phyloP scores from a whole-genome alignment of 371 early-diverging fungal species.

The Massospora cicadina region DNA sequence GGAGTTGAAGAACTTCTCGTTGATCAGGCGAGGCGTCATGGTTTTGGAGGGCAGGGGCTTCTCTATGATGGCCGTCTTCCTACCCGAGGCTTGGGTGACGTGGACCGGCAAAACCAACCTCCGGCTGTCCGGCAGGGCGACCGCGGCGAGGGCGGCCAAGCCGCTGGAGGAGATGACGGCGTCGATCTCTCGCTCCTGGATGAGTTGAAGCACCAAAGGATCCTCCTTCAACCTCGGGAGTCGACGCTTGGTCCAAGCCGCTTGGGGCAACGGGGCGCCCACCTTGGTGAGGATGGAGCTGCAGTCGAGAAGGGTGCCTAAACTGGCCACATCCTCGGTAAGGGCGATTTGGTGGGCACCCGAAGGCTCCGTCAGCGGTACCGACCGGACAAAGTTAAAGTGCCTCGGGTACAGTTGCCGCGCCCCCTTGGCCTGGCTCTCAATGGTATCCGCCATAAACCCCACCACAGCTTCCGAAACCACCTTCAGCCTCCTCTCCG shows the following conservation, averaged over 20 bases:
- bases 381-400: not conserved
- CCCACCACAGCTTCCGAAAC: not conserved
- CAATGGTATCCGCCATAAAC: not conserved
- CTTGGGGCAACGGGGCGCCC: not conserved
- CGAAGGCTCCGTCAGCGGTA: not conserved
- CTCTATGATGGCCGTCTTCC: not conserved
- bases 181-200: not conserved
- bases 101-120: not conserved
- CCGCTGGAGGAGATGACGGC: not conserved
- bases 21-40: not conserved
- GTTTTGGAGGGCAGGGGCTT: not conserved
- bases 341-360: not conserved
- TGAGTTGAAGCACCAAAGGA: not conserved
- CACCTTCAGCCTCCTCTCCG: not conserved
- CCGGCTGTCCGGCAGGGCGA: not conserved
- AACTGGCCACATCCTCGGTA: not conserved
- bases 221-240: not conserved
- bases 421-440: not conserved
- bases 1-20: not conserved
- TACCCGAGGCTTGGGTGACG: not conserved
- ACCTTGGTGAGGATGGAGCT: not conserved
- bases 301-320: not conserved
- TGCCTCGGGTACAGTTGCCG: not conserved
- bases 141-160: not conserved
- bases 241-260: not conserved